A percentile compares a stretch with the other conserved stretches of the same genome.
Evolutionary conservation across 1,139 yeast genomes (phyloP).

Genomic region (Fermentozyma sake): DNA sequence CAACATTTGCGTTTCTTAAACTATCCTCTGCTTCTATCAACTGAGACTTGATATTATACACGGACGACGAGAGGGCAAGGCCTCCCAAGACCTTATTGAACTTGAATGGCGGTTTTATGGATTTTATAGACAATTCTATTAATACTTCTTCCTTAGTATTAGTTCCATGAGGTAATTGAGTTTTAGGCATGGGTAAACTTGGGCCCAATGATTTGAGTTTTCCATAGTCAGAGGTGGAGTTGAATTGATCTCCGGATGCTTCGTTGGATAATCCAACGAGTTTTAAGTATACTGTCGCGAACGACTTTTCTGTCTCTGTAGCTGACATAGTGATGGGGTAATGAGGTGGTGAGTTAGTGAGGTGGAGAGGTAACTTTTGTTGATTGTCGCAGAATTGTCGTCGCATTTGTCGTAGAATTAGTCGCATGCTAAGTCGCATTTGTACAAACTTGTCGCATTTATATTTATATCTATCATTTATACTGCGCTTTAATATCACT

Average conservation of each 20-base stretch:
- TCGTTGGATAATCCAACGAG: conserved; percentile 25
- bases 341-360: too few species aligned
- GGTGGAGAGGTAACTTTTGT: too few species aligned
- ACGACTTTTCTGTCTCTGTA: conserved; percentile 10
- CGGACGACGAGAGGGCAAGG: conserved; percentile 22
- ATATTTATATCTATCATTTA: too few species aligned
- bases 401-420: too few species aligned
- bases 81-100: conserved; percentile 24
- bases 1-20: conserved; percentile 19
- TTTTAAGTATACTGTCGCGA: conserved; percentile 32
- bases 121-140: conserved; percentile 30
- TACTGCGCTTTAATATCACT: too few species aligned
- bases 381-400: too few species aligned
- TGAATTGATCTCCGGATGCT: conserved; percentile 23
- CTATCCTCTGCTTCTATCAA: conserved; percentile 25
- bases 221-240: conserved; percentile 29
- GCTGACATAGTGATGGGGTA: too few species aligned
- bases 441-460: too few species aligned
- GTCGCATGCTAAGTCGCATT: too few species aligned
- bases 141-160: conserved; percentile 8
- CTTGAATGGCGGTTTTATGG: conserved; percentile 43
- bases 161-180: conserved; percentile 22
- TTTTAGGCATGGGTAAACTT: conserved; percentile 29
- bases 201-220: conserved; percentile 38
- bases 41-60: conserved; percentile 30